Conservation (phyloP, 2,329 filamentous ascomycete species). For the Parastagonospora avenae region DNA sequence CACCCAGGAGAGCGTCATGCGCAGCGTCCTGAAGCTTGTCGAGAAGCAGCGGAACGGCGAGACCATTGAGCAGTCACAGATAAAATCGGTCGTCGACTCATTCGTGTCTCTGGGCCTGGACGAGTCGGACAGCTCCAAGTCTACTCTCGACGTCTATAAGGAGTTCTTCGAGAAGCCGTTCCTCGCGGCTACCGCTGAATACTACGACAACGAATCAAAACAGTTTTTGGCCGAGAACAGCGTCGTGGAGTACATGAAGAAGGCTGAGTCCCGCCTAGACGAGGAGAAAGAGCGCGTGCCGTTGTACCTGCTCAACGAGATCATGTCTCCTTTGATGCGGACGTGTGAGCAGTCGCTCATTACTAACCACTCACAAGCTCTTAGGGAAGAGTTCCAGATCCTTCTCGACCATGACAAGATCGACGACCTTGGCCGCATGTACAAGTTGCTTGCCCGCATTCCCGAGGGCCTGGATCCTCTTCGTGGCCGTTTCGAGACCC, state of each 20-base stretch:
- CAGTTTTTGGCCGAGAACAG: slow-evolving; percentile 96
- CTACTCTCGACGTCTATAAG: slow-evolving; percentile 92
- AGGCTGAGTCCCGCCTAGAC: slow-evolving; percentile 84
- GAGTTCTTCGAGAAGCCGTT: slow-evolving; percentile 93
- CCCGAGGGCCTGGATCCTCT: slow-evolving; percentile 90
- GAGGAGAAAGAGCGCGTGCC: slow-evolving; percentile 95
- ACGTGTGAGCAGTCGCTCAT: slow-evolving; percentile 89
- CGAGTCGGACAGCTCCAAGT: slow-evolving; percentile 89
- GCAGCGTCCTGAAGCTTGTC: slow-evolving; percentile 88
- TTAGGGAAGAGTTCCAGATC: slow-evolving; percentile 94
- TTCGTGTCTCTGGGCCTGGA: slow-evolving; percentile 94
- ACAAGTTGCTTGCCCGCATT: slow-evolving; percentile 85
- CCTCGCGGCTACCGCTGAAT: slow-evolving; percentile 78
- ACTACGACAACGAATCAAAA: slow-evolving; percentile 91
- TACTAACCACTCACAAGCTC: slow-evolving; percentile 79
- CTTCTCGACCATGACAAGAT: slow-evolving; percentile 92
- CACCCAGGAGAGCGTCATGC: slow-evolving; percentile 90
- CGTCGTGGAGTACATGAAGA: slow-evolving; percentile 99
- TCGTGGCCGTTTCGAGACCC: slow-evolving; percentile 83
- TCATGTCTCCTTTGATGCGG: slow-evolving; percentile 81
- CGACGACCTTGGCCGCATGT: slow-evolving; percentile 96
- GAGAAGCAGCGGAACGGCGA: slow-evolving; percentile 97
- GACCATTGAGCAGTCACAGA: slow-evolving; percentile 95
- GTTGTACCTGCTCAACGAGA: slow-evolving; percentile 90
- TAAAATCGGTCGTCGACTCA: slow-evolving; percentile 95